Percentiles rank a stretch among this genome's conserved stretches.
phyloP scores from a whole-genome alignment of 768 basidiomycete species.

The Filobasidium floriforme region DNA sequence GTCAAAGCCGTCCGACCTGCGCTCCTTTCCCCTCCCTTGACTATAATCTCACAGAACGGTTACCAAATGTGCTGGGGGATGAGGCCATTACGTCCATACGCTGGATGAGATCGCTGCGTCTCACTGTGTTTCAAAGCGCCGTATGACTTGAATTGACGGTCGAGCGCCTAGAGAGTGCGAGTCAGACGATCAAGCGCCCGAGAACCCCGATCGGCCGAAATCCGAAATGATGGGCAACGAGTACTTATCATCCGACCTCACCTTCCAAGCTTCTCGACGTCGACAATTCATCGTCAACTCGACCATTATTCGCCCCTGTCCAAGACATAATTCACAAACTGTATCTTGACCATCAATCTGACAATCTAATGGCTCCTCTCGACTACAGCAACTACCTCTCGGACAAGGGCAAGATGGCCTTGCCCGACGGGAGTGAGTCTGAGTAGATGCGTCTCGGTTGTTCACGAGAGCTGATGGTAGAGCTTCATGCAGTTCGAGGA shows the following conservation, averaged over 20 bases:
- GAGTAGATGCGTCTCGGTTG: neutral
- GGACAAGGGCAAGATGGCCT: conserved; percentile 15
- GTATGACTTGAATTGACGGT: no score
- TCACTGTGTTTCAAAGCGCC: no score
- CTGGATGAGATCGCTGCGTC: no score
- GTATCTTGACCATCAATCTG: neutral
- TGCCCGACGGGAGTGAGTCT: conserved; percentile 26
- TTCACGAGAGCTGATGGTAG: neutral
- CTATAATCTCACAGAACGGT: no score
- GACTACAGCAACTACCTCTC: conserved; percentile 24
- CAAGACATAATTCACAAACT: neutral
- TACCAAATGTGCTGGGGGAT: no score
- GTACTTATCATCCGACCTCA: neutral
- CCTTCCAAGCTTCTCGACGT: neutral
- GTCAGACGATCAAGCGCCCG: no score
- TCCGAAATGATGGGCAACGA: neutral
- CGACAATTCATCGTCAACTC: neutral
- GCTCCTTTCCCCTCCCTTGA: no score
- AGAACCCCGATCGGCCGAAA: conserved; percentile 1
- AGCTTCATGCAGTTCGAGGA: conserved; percentile 49
- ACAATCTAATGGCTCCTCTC: neutral
- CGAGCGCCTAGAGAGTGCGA: no score
- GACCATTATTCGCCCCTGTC: neutral
- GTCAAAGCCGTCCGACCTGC: no score
- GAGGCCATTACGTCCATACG: no score